These are phyloP conservation scores for Trichosanthes cucumerina DNA, from an alignment of 306 rosid genomes.

Conservation along the genomic window DNA sequence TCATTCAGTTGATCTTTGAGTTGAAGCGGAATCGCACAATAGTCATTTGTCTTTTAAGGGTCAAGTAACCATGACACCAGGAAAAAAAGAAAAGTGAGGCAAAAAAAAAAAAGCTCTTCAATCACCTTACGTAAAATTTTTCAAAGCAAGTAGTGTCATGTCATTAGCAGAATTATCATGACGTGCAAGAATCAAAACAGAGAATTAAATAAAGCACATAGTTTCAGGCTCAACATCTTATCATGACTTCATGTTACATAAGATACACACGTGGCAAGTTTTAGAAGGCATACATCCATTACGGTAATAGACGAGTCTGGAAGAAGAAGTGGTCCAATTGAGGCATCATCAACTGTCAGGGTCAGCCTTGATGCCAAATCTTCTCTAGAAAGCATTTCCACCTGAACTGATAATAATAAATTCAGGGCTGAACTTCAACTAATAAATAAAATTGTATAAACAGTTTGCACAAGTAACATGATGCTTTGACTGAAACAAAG, in stretches of 20 bases:
- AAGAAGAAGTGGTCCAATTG: conserved; percentile 79
- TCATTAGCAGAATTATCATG: background rate
- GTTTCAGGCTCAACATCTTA: background rate
- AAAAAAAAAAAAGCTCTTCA: conserved; percentile 7
- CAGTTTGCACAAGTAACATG: background rate
- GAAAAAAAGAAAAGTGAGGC: conserved; percentile 4
- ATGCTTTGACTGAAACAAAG: background rate
- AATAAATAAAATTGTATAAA: background rate
- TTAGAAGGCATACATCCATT: conserved; percentile 80
- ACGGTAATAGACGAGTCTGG: conserved; percentile 77
- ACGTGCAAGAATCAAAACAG: background rate
- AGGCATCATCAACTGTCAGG: conserved; percentile 72
- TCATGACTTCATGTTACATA: background rate
- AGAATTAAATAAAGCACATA: background rate
- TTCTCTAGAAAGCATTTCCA: conserved; percentile 83
- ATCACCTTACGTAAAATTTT: background rate
- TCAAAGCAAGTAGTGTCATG: background rate
- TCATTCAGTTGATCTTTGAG: conserved; percentile 85
- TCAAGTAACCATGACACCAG: conserved; percentile 13
- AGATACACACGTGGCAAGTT: background rate
- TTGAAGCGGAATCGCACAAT: conserved; percentile 83
- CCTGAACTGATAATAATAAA: conserved; percentile 34
- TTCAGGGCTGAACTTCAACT: background rate
- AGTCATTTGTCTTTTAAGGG: conserved; percentile 84
- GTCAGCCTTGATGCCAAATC: conserved; percentile 94